Conservation (phyloP, 306 rosid genomes). For the Cicer bijugum region DNA sequence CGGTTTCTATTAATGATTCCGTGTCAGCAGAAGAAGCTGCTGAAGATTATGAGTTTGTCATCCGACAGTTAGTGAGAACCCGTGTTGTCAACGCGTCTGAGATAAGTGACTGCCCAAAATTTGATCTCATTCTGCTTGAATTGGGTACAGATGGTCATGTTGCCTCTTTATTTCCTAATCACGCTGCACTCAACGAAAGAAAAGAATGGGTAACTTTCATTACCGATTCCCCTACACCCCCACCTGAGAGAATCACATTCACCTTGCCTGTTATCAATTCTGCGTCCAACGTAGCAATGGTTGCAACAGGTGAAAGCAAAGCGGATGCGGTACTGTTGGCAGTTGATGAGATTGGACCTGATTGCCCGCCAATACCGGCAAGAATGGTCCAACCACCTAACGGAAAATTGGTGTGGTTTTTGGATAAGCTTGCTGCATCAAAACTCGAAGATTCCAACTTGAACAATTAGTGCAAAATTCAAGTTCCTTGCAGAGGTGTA, state of each 20-base stretch:
- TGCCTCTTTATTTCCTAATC: constrained; percentile 86
- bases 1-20: constrained; percentile 82
- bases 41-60: constrained; percentile 78
- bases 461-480: constrained; percentile 53
- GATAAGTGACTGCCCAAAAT: constrained; percentile 87
- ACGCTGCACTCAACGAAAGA: constrained; percentile 69
- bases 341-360: constrained; percentile 60
- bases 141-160: constrained; percentile 91
- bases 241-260: constrained; percentile 97
- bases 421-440: constrained; percentile 85
- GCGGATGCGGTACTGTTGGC: constrained; percentile 80
- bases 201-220: constrained; percentile 90
- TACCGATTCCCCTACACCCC: constrained; percentile 92
- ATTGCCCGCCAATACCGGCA: constrained; percentile 64
- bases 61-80: constrained; percentile 92
- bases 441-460: constrained; percentile 68
- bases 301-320: constrained; percentile 71
- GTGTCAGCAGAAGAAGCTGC: constrained; percentile 98
- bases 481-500: constrained; percentile 46
- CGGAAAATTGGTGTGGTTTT: constrained; percentile 91
- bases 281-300: constrained; percentile 81
- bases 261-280: constrained; percentile 97
- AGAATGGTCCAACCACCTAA: constrained; percentile 74
- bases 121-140: constrained; percentile 93
- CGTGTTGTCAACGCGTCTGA: constrained; percentile 80